Evolutionary conservation across 2,329 filamentous ascomycete species (phyloP).

Genomic region (Aspergillus vadensis): DNA sequence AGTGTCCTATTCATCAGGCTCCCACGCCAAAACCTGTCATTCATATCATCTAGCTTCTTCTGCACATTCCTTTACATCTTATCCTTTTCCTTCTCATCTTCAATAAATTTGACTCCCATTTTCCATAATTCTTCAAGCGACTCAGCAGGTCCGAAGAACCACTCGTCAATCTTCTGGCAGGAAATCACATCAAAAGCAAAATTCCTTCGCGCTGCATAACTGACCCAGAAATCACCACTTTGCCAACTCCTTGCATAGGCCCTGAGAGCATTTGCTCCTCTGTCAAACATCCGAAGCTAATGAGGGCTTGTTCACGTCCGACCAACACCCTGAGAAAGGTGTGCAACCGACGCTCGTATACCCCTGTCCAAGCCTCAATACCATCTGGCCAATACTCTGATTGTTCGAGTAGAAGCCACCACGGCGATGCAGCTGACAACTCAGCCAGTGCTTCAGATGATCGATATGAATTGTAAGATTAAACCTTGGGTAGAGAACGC

Average conservation of each 20-base stretch:
- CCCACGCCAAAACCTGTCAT: background rate
- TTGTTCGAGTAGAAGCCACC: slow-evolving; percentile 28
- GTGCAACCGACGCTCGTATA: slow-evolving; percentile 18
- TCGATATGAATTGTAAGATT: slow-evolving; percentile 38
- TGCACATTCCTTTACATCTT: background rate
- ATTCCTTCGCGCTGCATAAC: slow-evolving; percentile 12
- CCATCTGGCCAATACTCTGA: slow-evolving; percentile 26
- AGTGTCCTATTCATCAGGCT: background rate
- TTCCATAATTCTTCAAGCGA: background rate
- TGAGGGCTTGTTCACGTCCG: slow-evolving; percentile 17
- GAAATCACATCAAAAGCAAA: slow-evolving; percentile 16
- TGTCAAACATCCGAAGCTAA: slow-evolving; percentile 6
- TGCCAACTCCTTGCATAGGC: slow-evolving; percentile 18
- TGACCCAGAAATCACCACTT: slow-evolving; percentile 13
- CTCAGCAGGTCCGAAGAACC: slow-evolving; percentile 7
- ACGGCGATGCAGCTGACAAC: slow-evolving; percentile 23
- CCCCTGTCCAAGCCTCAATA: slow-evolving; percentile 20
- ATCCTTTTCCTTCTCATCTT: slow-evolving; percentile 2
- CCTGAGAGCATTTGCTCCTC: slow-evolving; percentile 20
- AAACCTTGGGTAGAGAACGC: too few relatives aligned
- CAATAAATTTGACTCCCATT: background rate
- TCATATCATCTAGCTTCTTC: background rate
- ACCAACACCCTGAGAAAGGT: slow-evolving; percentile 21
- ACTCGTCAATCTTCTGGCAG: slow-evolving; percentile 15
- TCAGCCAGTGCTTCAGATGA: slow-evolving; percentile 34